Evolutionary conservation across 2,329 filamentous ascomycete genomes (phyloP).

Genomic region (Ascochyta koolunga): DNA sequence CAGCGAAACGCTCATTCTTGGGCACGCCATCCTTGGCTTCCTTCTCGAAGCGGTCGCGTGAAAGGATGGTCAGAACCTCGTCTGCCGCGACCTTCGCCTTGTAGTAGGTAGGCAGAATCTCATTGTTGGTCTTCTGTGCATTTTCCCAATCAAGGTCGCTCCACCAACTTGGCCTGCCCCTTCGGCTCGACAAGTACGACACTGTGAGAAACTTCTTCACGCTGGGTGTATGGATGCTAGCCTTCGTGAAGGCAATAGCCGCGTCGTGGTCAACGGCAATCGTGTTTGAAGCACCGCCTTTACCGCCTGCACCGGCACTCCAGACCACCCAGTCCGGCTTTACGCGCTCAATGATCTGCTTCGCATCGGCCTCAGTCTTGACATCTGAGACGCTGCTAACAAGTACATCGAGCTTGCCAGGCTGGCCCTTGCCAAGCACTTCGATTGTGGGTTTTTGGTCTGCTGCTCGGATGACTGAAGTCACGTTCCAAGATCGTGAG

Average conservation of each 20-base stretch:
- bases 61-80: slow-evolving; percentile 58
- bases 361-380: slow-evolving; percentile 66
- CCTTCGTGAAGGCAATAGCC: slow-evolving; percentile 61
- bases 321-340: slow-evolving; percentile 71
- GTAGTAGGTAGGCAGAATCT: slow-evolving; percentile 58
- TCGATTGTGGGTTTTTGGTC: slow-evolving; percentile 70
- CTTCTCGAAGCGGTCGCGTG: slow-evolving; percentile 36
- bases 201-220: slow-evolving; percentile 63
- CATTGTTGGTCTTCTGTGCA: slow-evolving; percentile 55
- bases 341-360: slow-evolving; percentile 65
- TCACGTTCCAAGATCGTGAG: slow-evolving; percentile 76
- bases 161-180: slow-evolving; percentile 58
- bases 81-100: slow-evolving; percentile 63
- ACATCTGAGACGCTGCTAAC: slow-evolving; percentile 75
- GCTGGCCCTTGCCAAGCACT: slow-evolving; percentile 63
- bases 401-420: slow-evolving; percentile 71
- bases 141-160: slow-evolving; percentile 54
- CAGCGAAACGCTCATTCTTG: slow-evolving; percentile 50
- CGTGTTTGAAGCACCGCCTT: slow-evolving; percentile 58
- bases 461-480: slow-evolving; percentile 76
- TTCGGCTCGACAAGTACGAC: slow-evolving; percentile 59
- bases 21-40: slow-evolving; percentile 36
- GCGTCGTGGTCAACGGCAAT: slow-evolving; percentile 61
- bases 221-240: slow-evolving; percentile 52
- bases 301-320: slow-evolving; percentile 67